Evolutionary conservation across 1,139 yeast species (phyloP).

Genomic region (Tardiomyces digboiensis): DNA sequence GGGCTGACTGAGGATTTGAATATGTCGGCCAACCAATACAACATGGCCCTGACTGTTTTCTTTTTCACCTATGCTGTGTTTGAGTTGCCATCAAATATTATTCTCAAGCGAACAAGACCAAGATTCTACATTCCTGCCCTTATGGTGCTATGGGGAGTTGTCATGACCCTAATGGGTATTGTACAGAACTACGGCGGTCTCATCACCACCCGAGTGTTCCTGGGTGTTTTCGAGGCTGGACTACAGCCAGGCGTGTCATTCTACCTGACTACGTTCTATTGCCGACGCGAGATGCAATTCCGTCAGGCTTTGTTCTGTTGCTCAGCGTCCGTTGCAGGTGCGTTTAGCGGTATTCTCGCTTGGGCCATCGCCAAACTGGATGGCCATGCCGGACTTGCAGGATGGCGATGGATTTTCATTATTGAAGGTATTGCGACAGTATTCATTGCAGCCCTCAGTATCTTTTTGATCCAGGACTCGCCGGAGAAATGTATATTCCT

Average conservation of each 20-base stretch:
- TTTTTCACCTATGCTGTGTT: constrained; percentile 21
- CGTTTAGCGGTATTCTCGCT: constrained; percentile 27
- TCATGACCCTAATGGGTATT: constrained; percentile 52
- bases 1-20: constrained; percentile 40
- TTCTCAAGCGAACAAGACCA: constrained; percentile 9
- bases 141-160: constrained; percentile 46
- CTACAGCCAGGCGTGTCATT: constrained; percentile 40
- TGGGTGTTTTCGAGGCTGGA: constrained; percentile 54
- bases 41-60: constrained; percentile 9
- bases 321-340: constrained; percentile 26
- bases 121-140: constrained; percentile 39
- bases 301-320: constrained; percentile 52
- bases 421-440: constrained; percentile 55
- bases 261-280: constrained; percentile 24
- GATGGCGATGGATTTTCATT: constrained; percentile 78
- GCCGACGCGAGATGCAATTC: constrained; percentile 29
- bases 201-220: constrained; percentile 44
- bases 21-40: constrained; percentile 33
- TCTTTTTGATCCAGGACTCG: constrained; percentile 40
- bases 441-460: constrained; percentile 23
- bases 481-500: constrained; percentile 41
- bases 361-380: constrained; percentile 35
- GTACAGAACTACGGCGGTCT: constrained; percentile 44
- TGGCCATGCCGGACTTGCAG: constrained; percentile 44
- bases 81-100: constrained; percentile 13